Evolutionary conservation across 306 rosid species (phyloP), one percentile per base, ranked within the genome.

Genomic region (Lablab purpureus): DNA sequence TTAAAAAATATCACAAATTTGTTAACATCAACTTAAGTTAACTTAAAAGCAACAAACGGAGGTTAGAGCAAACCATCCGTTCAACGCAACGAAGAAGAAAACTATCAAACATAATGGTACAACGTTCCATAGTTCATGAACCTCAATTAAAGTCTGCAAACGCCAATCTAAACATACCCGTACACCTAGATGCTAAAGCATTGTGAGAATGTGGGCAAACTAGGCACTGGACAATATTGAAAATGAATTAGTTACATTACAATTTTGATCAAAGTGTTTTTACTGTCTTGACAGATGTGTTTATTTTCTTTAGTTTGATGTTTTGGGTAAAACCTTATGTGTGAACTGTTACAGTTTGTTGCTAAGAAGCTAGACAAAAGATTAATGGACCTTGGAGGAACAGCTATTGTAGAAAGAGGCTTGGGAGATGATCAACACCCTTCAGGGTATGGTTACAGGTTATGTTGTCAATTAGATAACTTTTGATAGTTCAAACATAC

Each of bases 401-500:
- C 66, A 28, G 63, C 96, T 78, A 79, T 95, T 32, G 18, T 92
- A 45, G 91, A 87, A 84, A 92, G 81, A 76, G 99, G 98, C 52
- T 85, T 95, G 85, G 98, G 98, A 75, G 99, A 95, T 82, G 99
- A 95, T 85, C 98, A 95, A 80, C 97, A 91, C 67, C 98, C 90
- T 9, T 92, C 97, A 43, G 98, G 99, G 99, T 95, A 91, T 83
- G 83, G 17, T 17, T 83, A 17, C 23, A 7, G 1, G 77, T 49
- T 68, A 64, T 8, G 34, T 19, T 23, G 47, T 54, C 50, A 64
- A 32, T 62, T 56, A 37, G 60, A 59, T 54, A 60, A 27, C 55
- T 76, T 62, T 71, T 47, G 17, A 67, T 67, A 36, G 65, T 74
- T 60, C 37, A 84, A 66, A 21, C 40, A 64, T 36, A 17, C 45